Conservation (phyloP, 495 filamentous ascomycete species). For the Terfezia boudieri region DNA sequence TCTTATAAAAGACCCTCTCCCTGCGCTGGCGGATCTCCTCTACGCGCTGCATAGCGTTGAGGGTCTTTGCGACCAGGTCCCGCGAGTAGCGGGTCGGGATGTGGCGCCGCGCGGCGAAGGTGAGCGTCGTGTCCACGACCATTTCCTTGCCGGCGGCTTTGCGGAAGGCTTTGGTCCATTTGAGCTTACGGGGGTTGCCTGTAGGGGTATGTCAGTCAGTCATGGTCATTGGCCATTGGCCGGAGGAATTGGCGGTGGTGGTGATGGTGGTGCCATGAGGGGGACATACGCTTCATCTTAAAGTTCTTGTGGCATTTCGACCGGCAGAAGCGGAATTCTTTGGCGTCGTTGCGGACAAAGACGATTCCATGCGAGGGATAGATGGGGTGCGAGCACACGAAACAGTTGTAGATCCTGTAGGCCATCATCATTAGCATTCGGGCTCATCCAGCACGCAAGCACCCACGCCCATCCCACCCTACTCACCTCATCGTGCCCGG, state of each 20-base stretch:
- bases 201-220: neutral
- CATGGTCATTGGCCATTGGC: neutral
- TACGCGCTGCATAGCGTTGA: constrained; percentile 80
- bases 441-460: too few species aligned
- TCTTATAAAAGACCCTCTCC: constrained; percentile 80
- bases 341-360: constrained; percentile 52
- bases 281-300: constrained; percentile 78
- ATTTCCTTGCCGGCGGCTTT: constrained; percentile 70
- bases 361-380: constrained; percentile 84
- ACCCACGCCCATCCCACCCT: too few species aligned
- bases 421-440: too few species aligned
- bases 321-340: constrained; percentile 49
- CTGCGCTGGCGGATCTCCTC: constrained; percentile 61
- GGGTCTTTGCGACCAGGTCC: constrained; percentile 61
- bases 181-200: constrained; percentile 44
- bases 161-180: constrained; percentile 72
- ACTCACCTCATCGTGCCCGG: too few species aligned
- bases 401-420: constrained; percentile 60
- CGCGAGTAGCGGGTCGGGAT: constrained; percentile 88
- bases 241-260: neutral
- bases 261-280: neutral
- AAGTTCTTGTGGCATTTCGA: constrained; percentile 94
- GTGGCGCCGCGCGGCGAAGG: constrained; percentile 81
- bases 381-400: constrained; percentile 68
- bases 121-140: constrained; percentile 80